Conservation (phyloP, 1,284 basidiomycete genomes). For the Cutaneotrichosporon sp. region DNA sequence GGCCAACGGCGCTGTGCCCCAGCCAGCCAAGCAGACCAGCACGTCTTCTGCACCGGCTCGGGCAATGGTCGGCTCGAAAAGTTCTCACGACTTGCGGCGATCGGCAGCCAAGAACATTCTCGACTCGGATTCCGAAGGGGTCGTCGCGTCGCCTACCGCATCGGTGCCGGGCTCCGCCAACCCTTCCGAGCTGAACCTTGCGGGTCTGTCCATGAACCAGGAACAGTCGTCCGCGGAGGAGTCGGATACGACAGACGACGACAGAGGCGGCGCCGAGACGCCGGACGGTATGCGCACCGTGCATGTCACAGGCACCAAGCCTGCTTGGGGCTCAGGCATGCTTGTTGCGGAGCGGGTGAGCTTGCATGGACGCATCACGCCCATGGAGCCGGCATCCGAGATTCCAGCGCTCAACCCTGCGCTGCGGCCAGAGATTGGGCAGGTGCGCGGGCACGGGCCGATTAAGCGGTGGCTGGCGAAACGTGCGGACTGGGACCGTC, state of each 20-base stretch:
- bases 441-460: slow-evolving; percentile 38
- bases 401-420: slow-evolving; percentile 35
- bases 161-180: too few relatives aligned
- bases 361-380: slow-evolving; percentile 66
- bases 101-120: too few relatives aligned
- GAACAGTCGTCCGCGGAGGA: neutral
- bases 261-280: neutral
- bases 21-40: neutral
- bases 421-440: slow-evolving; percentile 33
- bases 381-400: slow-evolving; percentile 65
- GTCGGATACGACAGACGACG: neutral
- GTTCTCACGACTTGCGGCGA: neutral
- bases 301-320: slow-evolving; percentile 27
- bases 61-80: neutral
- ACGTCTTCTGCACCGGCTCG: neutral
- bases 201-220: too few relatives aligned
- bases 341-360: slow-evolving; percentile 86
- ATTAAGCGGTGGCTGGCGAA: slow-evolving; percentile 42
- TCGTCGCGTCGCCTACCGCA: too few relatives aligned
- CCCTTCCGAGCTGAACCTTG: too few relatives aligned
- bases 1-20: neutral
- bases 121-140: too few relatives aligned
- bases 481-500: slow-evolving; percentile 38
- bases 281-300: neutral
- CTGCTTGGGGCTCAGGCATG: slow-evolving; percentile 31